Evolutionary conservation across 148 eudicot genomes (phyloP).

Genomic region (Drosera capensis): DNA sequence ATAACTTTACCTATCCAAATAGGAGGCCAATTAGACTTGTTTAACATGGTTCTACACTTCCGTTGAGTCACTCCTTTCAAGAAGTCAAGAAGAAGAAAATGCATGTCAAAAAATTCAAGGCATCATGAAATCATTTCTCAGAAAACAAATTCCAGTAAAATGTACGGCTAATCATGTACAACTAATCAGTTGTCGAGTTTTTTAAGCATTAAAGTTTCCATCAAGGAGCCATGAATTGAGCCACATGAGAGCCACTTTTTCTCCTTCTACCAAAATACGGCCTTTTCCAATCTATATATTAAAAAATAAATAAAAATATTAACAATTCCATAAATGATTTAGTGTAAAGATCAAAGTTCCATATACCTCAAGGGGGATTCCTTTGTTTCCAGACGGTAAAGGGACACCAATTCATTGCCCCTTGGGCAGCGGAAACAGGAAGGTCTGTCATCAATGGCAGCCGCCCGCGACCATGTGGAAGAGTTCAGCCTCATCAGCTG

Average conservation of each 20-base stretch:
- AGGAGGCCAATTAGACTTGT: too few species aligned
- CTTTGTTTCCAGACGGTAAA: constrained; percentile 65
- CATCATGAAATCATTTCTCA: too few species aligned
- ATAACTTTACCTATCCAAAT: too few species aligned
- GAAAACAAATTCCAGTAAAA: not conserved
- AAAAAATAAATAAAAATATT: not conserved
- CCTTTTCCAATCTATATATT: constrained; percentile 65
- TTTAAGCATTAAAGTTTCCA: constrained; percentile 62
- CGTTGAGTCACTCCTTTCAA: too few species aligned
- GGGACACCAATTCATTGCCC: constrained; percentile 62
- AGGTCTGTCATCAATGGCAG: constrained; percentile 75
- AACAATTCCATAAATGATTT: not conserved
- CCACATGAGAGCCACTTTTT: constrained; percentile 85
- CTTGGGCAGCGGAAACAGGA: constrained; percentile 76
- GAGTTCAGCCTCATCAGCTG: constrained; percentile 79
- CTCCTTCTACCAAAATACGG: constrained; percentile 58
- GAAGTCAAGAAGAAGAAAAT: too few species aligned
- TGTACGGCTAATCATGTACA: not conserved
- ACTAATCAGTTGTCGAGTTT: not conserved
- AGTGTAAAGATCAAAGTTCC: not conserved
- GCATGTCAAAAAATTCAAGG: too few species aligned
- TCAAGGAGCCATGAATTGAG: constrained; percentile 91
- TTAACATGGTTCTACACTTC: too few species aligned
- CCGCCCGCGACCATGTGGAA: constrained; percentile 87
- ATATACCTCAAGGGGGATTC: constrained; percentile 57